These are phyloP conservation scores for Gastrodia elata DNA, from an alignment of 106 monocot genomes.

Conservation along the genomic window DNA sequence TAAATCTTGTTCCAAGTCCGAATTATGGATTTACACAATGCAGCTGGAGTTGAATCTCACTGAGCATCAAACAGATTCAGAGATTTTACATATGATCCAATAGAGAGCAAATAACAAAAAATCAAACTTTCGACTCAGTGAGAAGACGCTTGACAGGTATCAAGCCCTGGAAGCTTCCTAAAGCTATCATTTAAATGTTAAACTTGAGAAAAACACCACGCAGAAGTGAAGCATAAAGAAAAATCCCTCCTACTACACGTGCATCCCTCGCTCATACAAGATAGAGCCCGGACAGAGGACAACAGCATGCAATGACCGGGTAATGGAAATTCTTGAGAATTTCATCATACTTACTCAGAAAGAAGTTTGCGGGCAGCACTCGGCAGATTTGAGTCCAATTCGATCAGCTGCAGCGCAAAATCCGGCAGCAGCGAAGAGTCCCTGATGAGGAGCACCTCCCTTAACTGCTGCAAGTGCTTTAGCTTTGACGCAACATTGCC, in stretches of 20 bases:
- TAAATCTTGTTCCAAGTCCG: no score
- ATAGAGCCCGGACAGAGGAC: neutral
- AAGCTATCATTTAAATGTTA: neutral
- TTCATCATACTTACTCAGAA: constrained; percentile 49
- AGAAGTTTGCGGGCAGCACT: constrained; percentile 62
- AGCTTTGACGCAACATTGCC: constrained; percentile 38
- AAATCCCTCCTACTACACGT: neutral
- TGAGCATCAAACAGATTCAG: no score
- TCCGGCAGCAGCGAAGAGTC: constrained; percentile 48
- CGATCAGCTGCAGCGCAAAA: constrained; percentile 38
- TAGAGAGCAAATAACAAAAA: neutral
- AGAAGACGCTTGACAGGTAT: neutral
- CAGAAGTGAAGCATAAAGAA: no score
- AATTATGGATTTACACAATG: no score
- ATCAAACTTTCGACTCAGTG: neutral
- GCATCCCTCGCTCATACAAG: neutral
- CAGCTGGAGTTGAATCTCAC: no score
- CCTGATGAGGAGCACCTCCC: constrained; percentile 35
- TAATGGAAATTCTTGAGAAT: neutral
- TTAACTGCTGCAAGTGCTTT: constrained; percentile 47
- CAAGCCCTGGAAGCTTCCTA: neutral
- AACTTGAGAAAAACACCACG: no score
- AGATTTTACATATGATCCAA: neutral
- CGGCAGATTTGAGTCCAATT: constrained; percentile 38
- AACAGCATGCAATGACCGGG: neutral